Percentiles rank a stretch among this genome's conserved stretches.
phyloP scores from a whole-genome alignment of 768 basidiomycete species.

The Butyriboletus loyo region DNA sequence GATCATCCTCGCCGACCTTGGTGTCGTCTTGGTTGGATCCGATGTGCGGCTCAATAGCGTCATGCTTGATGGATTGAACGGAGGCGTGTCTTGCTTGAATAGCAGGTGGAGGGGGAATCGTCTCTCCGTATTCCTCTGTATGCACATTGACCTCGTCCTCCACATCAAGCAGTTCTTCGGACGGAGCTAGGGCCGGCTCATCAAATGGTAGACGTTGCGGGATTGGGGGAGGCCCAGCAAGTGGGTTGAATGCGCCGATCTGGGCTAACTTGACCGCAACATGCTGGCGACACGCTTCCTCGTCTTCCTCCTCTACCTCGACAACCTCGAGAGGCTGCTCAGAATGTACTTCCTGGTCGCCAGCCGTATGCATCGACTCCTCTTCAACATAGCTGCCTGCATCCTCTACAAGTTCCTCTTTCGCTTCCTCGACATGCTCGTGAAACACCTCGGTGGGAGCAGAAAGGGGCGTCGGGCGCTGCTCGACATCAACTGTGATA shows the following conservation, averaged over 20 bases:
- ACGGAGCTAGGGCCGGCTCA: background rate
- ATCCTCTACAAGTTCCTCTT: constrained; percentile 11
- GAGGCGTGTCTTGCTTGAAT: constrained; percentile 23
- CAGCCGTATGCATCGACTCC: background rate
- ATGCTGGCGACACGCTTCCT: constrained; percentile 51
- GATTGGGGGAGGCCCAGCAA: constrained; percentile 36
- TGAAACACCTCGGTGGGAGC: constrained; percentile 2
- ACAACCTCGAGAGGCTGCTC: background rate
- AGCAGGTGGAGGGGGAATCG: constrained; percentile 15
- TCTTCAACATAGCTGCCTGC: background rate
- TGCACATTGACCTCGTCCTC: constrained; percentile 26
- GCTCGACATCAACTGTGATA: background rate
- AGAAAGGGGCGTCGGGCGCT: background rate
- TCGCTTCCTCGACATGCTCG: constrained; percentile 10
- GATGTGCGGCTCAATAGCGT: constrained; percentile 13
- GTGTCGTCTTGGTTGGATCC: constrained; percentile 14
- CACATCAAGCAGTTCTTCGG: constrained; percentile 11
- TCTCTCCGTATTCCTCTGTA: constrained; percentile 24
- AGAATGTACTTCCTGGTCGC: background rate
- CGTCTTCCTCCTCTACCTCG: constrained; percentile 41
- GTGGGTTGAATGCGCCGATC: constrained; percentile 61
- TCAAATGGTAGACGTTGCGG: constrained; percentile 17
- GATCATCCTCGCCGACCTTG: constrained; percentile 13
- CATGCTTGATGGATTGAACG: constrained; percentile 12
- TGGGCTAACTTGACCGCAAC: constrained; percentile 59